A percentile compares a stretch with the other conserved stretches of the same genome.
Evolutionary conservation across 208 protist species (phyloP).

Genomic region (Acanthamoeba triangularis): DNA sequence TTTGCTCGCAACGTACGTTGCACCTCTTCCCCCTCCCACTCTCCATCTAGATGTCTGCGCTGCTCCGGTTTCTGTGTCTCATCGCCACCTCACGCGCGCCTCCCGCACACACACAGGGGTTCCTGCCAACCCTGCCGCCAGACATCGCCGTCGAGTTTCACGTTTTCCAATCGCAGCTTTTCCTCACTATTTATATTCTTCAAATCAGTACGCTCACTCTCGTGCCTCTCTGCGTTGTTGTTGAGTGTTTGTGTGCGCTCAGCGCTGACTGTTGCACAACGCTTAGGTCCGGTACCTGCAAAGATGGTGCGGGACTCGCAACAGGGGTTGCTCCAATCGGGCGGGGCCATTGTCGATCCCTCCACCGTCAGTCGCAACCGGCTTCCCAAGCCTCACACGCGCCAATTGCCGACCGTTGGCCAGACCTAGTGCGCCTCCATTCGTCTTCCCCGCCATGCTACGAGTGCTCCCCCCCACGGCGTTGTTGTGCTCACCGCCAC

Average conservation of each 20-base stretch:
- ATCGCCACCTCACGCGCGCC: too few species aligned
- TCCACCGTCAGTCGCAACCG: background rate
- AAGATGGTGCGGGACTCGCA: background rate
- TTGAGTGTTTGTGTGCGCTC: background rate
- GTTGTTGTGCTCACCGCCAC: background rate
- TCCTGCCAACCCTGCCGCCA: background rate
- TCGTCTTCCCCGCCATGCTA: background rate
- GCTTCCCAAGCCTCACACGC: background rate
- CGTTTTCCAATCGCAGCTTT: background rate
- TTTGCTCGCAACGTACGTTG: background rate
- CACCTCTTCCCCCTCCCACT: background rate
- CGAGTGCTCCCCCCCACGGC: background rate
- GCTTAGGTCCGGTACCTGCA: background rate
- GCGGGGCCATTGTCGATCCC: background rate
- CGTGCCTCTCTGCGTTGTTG: background rate
- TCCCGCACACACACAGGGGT: background rate
- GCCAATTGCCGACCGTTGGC: background rate
- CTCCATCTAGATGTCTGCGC: background rate
- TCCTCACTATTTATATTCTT: conserved; percentile 10
- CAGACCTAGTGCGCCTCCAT: background rate
- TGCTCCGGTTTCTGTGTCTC: background rate
- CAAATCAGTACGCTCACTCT: conserved; percentile 28
- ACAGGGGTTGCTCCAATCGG: background rate
- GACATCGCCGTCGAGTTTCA: conserved; percentile 10
- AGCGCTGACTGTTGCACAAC: background rate